Evolutionary conservation across 768 basidiomycete species (phyloP).

Genomic region (Lentinula guzmanii): DNA sequence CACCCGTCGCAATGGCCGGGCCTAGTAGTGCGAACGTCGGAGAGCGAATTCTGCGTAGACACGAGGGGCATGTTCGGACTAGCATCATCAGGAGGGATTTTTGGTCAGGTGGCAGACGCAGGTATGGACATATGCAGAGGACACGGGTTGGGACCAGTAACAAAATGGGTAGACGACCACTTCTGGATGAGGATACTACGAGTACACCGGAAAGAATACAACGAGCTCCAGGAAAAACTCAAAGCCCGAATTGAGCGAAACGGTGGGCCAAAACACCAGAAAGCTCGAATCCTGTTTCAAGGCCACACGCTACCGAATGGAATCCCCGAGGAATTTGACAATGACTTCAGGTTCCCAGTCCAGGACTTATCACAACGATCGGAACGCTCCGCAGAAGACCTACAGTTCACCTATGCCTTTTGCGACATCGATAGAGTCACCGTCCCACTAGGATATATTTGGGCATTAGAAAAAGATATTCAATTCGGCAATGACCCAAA

Average conservation of each 20-base stretch:
- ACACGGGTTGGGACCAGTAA: not conserved
- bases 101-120: slow-evolving; percentile 28
- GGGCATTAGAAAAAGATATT: slow-evolving; percentile 22
- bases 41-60: slow-evolving; percentile 18
- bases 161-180: slow-evolving; percentile 30
- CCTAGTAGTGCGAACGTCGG: slow-evolving; percentile 10
- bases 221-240: too few species aligned
- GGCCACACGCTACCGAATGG: too few species aligned
- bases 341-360: too few species aligned
- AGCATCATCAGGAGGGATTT: slow-evolving; percentile 26
- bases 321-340: too few species aligned
- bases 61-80: slow-evolving; percentile 24
- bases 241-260: too few species aligned
- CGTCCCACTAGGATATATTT: slow-evolving; percentile 20
- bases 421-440: too few species aligned
- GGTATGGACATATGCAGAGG: slow-evolving; percentile 10
- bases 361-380: too few species aligned
- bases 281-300: too few species aligned
- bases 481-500: slow-evolving; percentile 15
- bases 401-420: too few species aligned
- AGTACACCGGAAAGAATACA: too few species aligned
- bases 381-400: too few species aligned
- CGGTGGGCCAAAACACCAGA: too few species aligned
- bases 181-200: not conserved
- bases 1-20: slow-evolving; percentile 29